Evolutionary conservation across 1,284 basidiomycete genomes (phyloP), one percentile per base, ranked within the genome.

Genomic region (Cryptococcus hybrid): DNA sequence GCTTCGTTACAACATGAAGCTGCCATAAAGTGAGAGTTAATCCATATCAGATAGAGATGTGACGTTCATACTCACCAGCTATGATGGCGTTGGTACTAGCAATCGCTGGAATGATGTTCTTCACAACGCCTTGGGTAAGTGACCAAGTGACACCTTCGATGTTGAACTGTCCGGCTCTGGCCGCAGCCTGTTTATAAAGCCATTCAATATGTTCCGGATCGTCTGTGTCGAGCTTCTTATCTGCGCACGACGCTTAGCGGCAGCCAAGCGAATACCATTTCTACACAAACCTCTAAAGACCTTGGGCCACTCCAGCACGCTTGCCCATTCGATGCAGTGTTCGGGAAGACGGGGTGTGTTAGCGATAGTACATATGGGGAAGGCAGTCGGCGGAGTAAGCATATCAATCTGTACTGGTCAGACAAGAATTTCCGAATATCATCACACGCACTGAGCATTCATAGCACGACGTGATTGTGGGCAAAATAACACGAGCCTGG

Each of bases 261-360:
- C 6, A 49, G 36, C 54, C 18, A 45, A 58, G 52, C 12, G 12
- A 37, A 18, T 34, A 11, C 4, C 35, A 38, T 43, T 35, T 7
- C 34, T 34, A 40, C 35, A 51, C 65, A 40, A n/a, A 92, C 92
- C 90, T 75, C 88, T 89, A 67, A 90, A 88, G 1, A 92, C 86
- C 39, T 86, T 85, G 3, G 95, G 95, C 96, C 96, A 99, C 78
- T 99, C 94, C 39, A 99, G 82, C n/a, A 99, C 94, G 49, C 90
- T 94, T 0, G 96, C 96, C 95, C 96, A 99, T 78, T 99, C 96
- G 72, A 99, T 98, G 73, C 96, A 99, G 74, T 99, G 96, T 75
- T 99, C 96, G 3, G 96, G 96, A 37, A 99, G 82, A 57, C 96
- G 88, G 13, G 96, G 96, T 0, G 96, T 99, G 72, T 99, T 99